These are phyloP conservation scores for Heterotrichella gracilis DNA, from an alignment of 352 stramenopile species.

Conservation along the genomic window DNA sequence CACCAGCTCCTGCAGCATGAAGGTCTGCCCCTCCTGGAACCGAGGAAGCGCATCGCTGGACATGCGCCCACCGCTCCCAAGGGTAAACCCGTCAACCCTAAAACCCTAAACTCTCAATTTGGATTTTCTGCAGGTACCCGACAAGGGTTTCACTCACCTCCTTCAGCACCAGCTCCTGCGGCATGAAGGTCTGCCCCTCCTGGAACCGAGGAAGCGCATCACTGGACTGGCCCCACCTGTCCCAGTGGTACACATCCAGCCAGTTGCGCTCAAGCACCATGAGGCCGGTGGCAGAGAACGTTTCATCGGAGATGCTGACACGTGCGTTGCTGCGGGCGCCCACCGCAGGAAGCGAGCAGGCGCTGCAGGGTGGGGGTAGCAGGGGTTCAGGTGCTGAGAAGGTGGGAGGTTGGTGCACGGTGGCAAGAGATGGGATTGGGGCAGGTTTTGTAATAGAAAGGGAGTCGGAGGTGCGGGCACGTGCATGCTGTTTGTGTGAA, in stretches of 20 bases:
- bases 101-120: no score
- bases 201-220: conserved; percentile 44
- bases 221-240: conserved; percentile 48
- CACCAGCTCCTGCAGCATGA: conserved; percentile 23
- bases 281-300: conserved; percentile 43
- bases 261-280: conserved; percentile 63
- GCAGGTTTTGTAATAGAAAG: no score
- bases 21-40: conserved; percentile 36
- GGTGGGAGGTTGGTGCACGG: no score
- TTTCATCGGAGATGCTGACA: conserved; percentile 30
- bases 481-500: no score
- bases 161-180: conserved; percentile 18
- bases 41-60: conserved; percentile 37
- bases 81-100: no score
- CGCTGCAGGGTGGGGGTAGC: no score
- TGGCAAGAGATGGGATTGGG: no score
- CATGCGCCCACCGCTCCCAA: conserved; percentile 66
- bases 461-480: no score
- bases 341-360: conserved; percentile 17
- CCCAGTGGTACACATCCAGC: conserved; percentile 66
- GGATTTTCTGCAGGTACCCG: no score
- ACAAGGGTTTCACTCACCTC: no score
- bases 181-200: conserved; percentile 33
- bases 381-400: no score
- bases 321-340: conserved; percentile 15